These are phyloP conservation scores for Pisolithus microcarpus DNA, from an alignment of 768 basidiomycete genomes.

Conservation along the genomic window DNA sequence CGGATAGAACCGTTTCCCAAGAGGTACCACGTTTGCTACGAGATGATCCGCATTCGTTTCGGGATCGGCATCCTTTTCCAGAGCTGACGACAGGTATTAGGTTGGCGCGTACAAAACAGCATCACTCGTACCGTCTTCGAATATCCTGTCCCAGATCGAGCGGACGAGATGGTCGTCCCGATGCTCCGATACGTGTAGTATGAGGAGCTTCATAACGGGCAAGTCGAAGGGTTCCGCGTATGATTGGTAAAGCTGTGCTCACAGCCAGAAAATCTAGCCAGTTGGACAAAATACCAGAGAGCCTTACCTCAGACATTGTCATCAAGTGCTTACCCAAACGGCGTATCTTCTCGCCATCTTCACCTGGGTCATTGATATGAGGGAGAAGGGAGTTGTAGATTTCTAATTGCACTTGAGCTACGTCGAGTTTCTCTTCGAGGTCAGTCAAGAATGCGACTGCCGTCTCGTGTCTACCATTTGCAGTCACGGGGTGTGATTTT, in stretches of 20 bases:
- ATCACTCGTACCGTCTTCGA: constrained; percentile 59
- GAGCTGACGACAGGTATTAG: constrained; percentile 30
- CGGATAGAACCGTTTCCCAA: constrained; percentile 84
- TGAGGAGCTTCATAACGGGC: constrained; percentile 76
- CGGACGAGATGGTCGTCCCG: constrained; percentile 74
- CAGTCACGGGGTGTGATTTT: constrained; percentile 85
- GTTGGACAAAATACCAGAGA: background rate
- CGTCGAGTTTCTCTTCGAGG: constrained; percentile 93
- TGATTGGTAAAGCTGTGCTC: constrained; percentile 68
- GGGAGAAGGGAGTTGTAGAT: constrained; percentile 63
- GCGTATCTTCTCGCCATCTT: constrained; percentile 56
- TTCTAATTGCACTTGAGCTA: constrained; percentile 95
- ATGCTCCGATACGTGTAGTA: constrained; percentile 91
- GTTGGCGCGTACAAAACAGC: background rate
- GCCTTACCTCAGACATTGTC: constrained; percentile 76
- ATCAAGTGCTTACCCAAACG: constrained; percentile 55
- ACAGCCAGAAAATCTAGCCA: constrained; percentile 7
- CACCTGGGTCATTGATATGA: constrained; percentile 53
- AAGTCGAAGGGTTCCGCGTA: constrained; percentile 87
- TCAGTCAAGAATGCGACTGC: constrained; percentile 95
- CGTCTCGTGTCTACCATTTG: constrained; percentile 71
- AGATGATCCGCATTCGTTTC: constrained; percentile 55
- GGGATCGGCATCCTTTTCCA: constrained; percentile 50
- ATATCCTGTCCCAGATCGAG: constrained; percentile 84
- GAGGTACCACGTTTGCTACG: constrained; percentile 53